Percentiles rank a stretch among this genome's conserved stretches.
These are phyloP conservation scores for Boletus sp. DNA, from an alignment of 1,284 basidiomycete species.

Conservation along the genomic window DNA sequence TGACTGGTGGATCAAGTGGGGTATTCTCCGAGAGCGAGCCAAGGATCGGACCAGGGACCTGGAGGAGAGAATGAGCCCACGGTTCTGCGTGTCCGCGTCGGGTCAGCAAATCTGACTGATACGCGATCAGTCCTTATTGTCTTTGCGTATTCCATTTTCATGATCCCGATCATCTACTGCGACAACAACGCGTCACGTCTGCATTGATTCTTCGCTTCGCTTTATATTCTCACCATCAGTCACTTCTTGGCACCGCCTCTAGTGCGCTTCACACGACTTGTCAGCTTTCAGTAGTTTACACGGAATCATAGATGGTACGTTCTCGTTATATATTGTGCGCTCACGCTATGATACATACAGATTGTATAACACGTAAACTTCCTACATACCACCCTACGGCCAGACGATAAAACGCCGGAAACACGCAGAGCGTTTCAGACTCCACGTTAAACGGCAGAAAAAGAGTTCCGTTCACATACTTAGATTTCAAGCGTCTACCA, in stretches of 20 bases:
- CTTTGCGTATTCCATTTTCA: neutral
- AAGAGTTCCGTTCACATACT: too few species aligned
- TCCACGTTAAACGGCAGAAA: too few species aligned
- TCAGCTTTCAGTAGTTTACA: neutral
- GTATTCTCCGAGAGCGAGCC: slow-evolving; percentile 30
- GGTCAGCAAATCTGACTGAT: neutral
- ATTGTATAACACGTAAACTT: slow-evolving; percentile 2
- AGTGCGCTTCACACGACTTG: too few species aligned
- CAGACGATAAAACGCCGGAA: too few species aligned
- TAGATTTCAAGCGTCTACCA: neutral
- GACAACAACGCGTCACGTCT: too few species aligned
- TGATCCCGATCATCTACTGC: neutral
- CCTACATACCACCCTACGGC: too few species aligned
- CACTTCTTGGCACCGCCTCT: too few species aligned
- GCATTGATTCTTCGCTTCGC: neutral
- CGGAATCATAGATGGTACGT: neutral
- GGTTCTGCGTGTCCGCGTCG: neutral
- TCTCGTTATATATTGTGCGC: neutral
- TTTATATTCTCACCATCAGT: slow-evolving; percentile 4
- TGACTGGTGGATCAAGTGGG: slow-evolving; percentile 41
- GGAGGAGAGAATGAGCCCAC: slow-evolving; percentile 16
- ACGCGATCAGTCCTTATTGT: neutral
- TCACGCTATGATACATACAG: neutral
- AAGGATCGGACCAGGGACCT: slow-evolving; percentile 20
- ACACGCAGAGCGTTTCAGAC: too few species aligned